Evolutionary conservation across 2,329 filamentous ascomycete genomes (phyloP), one percentile per base, ranked within the genome.

Genomic region (Paecilomyces variotii): DNA sequence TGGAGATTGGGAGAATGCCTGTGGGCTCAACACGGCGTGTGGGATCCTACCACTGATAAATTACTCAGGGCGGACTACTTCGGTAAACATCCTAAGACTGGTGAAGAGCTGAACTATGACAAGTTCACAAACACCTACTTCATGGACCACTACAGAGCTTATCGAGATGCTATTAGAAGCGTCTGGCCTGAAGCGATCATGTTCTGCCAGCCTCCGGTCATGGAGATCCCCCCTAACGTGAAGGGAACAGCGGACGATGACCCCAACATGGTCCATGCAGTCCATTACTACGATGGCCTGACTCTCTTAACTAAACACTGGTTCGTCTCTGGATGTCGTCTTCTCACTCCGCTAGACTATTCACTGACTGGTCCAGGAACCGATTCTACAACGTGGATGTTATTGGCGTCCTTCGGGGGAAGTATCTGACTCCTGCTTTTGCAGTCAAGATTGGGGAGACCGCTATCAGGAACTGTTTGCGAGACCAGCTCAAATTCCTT

Each of bases 281-380:
- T 92, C 1, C 94, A 99, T 74, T 99, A 90, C 71, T 99, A 99
- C 73, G 94, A 99, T 67, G 94, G 94, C 10, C 88, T 99, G 58
- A 99, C 94, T 0, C 80, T 99, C 3, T 89, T 99, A 83, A 97
- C 91, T 11, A 99, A 99, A 76, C 96, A 96, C 73, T 99, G 94
- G 94, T 76, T 58, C 58, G 73, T 60, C 24, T 65, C 56, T 65
- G 62, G 6, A 7, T 45, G n/a, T 7, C 54, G 4, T 34, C 24
- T 19, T 11, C n/a, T 2, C 4, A 34, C 28, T 28, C 32, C 14
- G 12, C 2, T 30, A 9, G 25, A 10, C 4, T 24, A 28, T 62
- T 67, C 14, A 69, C 64, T 67, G 35, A 69, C 56, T 32, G 14
- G 54, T 52, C 11, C 28, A 83, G 81, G 82, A 99, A 97, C 70